These are phyloP conservation scores for Nicotiana sylvestris DNA, from an alignment of 257 asterid species.

Conservation along the genomic window DNA sequence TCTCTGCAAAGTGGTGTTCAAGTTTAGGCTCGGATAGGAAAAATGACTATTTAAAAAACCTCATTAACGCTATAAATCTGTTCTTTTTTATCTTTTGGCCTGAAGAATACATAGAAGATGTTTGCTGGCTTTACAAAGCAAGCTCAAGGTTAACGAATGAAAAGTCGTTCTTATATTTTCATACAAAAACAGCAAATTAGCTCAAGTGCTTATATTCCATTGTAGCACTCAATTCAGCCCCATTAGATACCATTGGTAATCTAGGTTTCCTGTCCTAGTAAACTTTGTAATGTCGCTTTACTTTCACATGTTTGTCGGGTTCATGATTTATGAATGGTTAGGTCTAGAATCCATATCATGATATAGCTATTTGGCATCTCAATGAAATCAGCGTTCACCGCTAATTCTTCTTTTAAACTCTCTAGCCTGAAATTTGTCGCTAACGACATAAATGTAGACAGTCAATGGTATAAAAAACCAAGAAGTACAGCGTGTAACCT, in stretches of 20 bases:
- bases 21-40: background rate
- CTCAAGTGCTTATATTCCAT: no score
- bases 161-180: background rate
- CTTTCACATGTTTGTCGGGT: background rate
- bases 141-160: background rate
- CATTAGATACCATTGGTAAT: no score
- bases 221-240: no score
- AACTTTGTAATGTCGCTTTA: no score
- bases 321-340: background rate
- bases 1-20: conserved; percentile 43
- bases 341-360: background rate
- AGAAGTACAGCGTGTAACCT: conserved; percentile 31
- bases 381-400: background rate
- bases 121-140: background rate
- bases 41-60: background rate
- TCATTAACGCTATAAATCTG: background rate
- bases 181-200: no score
- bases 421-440: background rate
- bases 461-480: background rate
- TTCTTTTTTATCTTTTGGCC: background rate
- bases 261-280: no score
- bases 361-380: background rate
- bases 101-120: background rate
- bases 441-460: background rate
- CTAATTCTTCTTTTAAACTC: background rate